Base-by-base conservation (phyloP, 2,329 filamentous ascomycete species). In the Pseudopyrenochaeta lycopersici region DNA sequence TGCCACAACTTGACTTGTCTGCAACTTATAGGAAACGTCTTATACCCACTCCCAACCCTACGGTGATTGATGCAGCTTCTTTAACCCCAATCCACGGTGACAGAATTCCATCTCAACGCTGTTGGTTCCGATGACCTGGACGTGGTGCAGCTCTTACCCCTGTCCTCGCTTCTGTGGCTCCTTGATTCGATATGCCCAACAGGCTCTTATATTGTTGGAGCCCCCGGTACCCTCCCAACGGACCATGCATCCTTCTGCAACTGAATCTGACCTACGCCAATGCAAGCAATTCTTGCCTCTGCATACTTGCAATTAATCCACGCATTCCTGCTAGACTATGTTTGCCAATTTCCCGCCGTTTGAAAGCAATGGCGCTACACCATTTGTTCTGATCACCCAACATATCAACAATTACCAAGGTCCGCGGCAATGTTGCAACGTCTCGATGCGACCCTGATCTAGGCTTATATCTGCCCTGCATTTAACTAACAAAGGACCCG, bases 51-150 rank as follows among this genome's bases (percentile, higher is more conserved):
- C 39, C 29, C 23, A 30, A 30, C 11, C 27, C 31, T 14, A 44
- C 46, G 23, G 32, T 29, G n/a, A 21, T 20, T 27, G 27, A 55
- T 53, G 47, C 52, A 46, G 41, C 31, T 35, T 51, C 43, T 42
- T 51, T 14, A 46, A 40, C 53, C 54, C 59, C 49, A 51, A 41
- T 42, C 46, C 53, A 57, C 51, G 49, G 57, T 45, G 14, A 39
- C 48, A 43, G 45, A 38, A 52, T 32, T 39, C 49, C 57, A 60
- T 30, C 38, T 38, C 50, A 41, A 43, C 39, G 14, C 36, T 40
- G 32, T 39, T 45, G 49, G 50, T 57, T 62, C 61, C 64, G 55
- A 56, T 58, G 53, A 64, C 61, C 58, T 66, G 65, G 64, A 47
- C 49, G 39, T 39, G 52, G 41, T 60, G 56, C 53, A 52, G 46